Evolutionary conservation across 495 filamentous ascomycete genomes (phyloP).

Genomic region (Hypoxylon trugodes): DNA sequence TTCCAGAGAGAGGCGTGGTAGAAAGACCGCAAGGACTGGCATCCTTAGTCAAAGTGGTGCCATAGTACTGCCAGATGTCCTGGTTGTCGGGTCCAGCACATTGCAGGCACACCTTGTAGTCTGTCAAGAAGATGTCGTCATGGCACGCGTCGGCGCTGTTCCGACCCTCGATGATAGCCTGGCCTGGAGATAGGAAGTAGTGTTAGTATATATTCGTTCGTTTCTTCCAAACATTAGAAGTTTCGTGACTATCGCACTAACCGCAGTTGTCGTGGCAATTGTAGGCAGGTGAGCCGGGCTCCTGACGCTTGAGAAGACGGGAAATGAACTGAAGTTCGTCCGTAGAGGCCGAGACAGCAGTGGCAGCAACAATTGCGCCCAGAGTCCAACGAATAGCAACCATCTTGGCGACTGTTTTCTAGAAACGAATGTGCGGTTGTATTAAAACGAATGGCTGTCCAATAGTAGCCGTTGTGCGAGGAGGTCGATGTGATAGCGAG

Average conservation of each 20-base stretch:
- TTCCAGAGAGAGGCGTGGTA: slow-evolving; percentile 48
- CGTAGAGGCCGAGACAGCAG: slow-evolving; percentile 24
- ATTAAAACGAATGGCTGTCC: slow-evolving; percentile 22
- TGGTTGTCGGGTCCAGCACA: slow-evolving; percentile 55
- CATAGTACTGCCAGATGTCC: slow-evolving; percentile 58
- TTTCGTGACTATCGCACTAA: slow-evolving; percentile 29
- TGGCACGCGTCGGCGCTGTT: slow-evolving; percentile 49
- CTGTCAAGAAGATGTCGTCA: slow-evolving; percentile 50
- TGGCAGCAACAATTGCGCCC: slow-evolving; percentile 23
- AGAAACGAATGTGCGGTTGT: slow-evolving; percentile 20
- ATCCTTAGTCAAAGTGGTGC: slow-evolving; percentile 44
- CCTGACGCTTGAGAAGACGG: slow-evolving; percentile 47
- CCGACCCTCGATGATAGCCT: slow-evolving; percentile 50
- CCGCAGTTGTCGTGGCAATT: slow-evolving; percentile 61
- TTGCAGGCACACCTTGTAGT: slow-evolving; percentile 53
- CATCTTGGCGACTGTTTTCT: slow-evolving; percentile 25
- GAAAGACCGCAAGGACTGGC: slow-evolving; percentile 52
- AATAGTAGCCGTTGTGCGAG: background rate
- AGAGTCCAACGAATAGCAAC: slow-evolving; percentile 20
- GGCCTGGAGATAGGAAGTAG: slow-evolving; percentile 40
- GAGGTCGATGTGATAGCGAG: slow-evolving; percentile 3
- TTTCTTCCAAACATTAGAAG: background rate
- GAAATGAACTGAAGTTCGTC: slow-evolving; percentile 29
- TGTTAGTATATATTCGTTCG: background rate
- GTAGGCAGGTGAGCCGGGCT: slow-evolving; percentile 55